Percentiles rank a stretch among this genome's conserved stretches.
Conservation (phyloP, 176 grass and related monocot genomes). For the Luzula sylvatica region DNA sequence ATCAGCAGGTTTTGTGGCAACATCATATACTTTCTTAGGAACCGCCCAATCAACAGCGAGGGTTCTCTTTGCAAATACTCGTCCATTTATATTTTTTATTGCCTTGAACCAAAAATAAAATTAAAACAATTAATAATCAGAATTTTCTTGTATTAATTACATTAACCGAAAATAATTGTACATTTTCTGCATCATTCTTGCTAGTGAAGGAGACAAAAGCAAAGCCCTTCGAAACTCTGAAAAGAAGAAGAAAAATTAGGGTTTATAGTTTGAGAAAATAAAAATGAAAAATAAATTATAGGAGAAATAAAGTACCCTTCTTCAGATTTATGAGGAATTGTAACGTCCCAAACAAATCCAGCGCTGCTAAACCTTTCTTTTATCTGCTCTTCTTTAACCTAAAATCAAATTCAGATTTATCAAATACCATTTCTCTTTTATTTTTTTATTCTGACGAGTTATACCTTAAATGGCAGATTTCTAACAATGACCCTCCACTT, state of each 20-base stretch:
- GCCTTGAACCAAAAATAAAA: conserved; percentile 38
- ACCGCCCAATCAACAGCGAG: conserved; percentile 98
- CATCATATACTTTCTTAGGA: conserved; percentile 73
- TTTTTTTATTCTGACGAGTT: conserved; percentile 6
- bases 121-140: conserved; percentile 15
- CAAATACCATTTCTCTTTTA: conserved; percentile 15
- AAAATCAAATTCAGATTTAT: conserved; percentile 20
- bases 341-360: conserved; percentile 91
- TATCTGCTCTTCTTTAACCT: conserved; percentile 62
- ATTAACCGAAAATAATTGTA: conserved; percentile 32
- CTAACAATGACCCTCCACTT: conserved; percentile 95
- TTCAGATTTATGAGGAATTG: conserved; percentile 71
- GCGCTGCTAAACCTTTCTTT: conserved; percentile 52
- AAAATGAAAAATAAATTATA: not conserved
- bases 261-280: conserved; percentile 6
- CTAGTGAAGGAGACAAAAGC: conserved; percentile 97
- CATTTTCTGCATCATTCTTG: conserved; percentile 95
- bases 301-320: conserved; percentile 43
- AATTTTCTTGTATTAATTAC: conserved; percentile 22
- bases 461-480: conserved; percentile 94
- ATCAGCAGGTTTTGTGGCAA: conserved; percentile 41
- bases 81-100: conserved; percentile 85
- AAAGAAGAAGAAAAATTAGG: conserved; percentile 21
- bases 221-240: conserved; percentile 91
- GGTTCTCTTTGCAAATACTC: conserved; percentile 59